Base-by-base conservation (phyloP, 805 yeast genomes). In the Starmera caribaea region DNA sequence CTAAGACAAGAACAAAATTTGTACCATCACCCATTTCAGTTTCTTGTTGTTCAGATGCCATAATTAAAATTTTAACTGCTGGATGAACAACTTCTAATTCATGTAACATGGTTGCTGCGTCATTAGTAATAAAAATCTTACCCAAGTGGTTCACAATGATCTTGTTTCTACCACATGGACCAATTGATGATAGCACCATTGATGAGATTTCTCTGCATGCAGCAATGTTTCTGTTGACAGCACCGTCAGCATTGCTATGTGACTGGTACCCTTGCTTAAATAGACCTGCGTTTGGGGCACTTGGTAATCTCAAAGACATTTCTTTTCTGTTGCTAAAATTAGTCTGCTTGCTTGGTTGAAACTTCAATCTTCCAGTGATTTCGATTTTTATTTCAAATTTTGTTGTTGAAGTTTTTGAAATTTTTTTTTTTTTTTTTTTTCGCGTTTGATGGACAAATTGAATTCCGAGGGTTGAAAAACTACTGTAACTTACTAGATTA, bases 31-130 rank as follows among this genome's bases (percentile, higher is more conserved):
- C 98, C 87, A 90, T 83, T 68, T 90, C 98, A 51, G 78, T 74
- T 60, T 92, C 96, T 65, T 92, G 98, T 67, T 92, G 98, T 59
- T 90, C 85, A 12, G 95, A 79, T 16, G 97, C 95, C 97, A 88
- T 88, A 40, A 90, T 92, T 45, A 92, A 73, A 36, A 92, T 77
- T 62, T 90, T 92, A 10, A 92, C 98, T 3, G 96, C 97, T 6
- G 98, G 98, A 59, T 90, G 97, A 36, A 92, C 88, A 48, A 90
- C 87, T 46, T 90, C 97, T 41, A 90, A 68, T 61, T 92, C 97
- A 48, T 82, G 76, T 44, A 92, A 70, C 81, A 92, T 92, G 8
- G 98, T 92, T 31, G 97, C 96, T n/a, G 97, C 97, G 60, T 92
- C 98, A 51, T 86, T 86, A 34, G 97, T 92, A 45, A 92, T 76